Percentiles rank a stretch among this genome's conserved stretches.
Conservation (phyloP, 371 early-diverging fungal genomes). For the Phascolomyces articulosus region DNA sequence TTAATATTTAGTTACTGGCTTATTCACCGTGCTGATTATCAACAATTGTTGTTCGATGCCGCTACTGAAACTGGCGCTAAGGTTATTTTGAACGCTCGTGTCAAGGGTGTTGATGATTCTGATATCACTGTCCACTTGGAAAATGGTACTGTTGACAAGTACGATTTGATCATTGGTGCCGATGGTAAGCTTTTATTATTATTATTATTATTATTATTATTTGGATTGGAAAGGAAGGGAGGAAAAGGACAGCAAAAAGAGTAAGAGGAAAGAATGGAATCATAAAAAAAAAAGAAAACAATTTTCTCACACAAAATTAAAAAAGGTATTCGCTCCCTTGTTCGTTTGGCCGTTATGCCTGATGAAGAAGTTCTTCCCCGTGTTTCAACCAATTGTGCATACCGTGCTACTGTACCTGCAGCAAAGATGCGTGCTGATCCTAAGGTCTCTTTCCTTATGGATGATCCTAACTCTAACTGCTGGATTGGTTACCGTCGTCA, state of each 20-base stretch:
- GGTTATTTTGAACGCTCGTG: conserved; percentile 24
- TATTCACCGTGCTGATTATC: conserved; percentile 31
- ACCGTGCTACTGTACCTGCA: conserved; percentile 32
- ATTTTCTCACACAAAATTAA: neutral
- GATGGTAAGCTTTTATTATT: conserved; percentile 19
- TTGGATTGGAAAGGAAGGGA: neutral
- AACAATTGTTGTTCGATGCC: conserved; percentile 23
- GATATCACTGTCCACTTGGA: conserved; percentile 14
- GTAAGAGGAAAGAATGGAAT: too few relatives aligned
- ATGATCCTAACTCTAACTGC: conserved; percentile 32
- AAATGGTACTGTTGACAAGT: conserved; percentile 15
- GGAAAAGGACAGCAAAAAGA: neutral
- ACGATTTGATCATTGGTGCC: conserved; percentile 31
- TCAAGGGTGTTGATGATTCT: conserved; percentile 21
- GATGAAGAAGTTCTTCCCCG: conserved; percentile 21
- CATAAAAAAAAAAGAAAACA: neutral
- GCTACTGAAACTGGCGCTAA: conserved; percentile 22
- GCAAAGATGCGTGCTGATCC: conserved; percentile 28
- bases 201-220: too few relatives aligned
- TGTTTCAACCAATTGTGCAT: conserved; percentile 33
- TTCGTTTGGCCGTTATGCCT: conserved; percentile 28
- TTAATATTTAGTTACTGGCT: conserved; percentile 25
- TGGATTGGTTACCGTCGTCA: conserved; percentile 35
- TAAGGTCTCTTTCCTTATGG: conserved; percentile 25
- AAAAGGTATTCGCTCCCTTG: conserved; percentile 27